Conservation (phyloP, 805 yeast genomes). For the Metschnikowia vanudenii region DNA sequence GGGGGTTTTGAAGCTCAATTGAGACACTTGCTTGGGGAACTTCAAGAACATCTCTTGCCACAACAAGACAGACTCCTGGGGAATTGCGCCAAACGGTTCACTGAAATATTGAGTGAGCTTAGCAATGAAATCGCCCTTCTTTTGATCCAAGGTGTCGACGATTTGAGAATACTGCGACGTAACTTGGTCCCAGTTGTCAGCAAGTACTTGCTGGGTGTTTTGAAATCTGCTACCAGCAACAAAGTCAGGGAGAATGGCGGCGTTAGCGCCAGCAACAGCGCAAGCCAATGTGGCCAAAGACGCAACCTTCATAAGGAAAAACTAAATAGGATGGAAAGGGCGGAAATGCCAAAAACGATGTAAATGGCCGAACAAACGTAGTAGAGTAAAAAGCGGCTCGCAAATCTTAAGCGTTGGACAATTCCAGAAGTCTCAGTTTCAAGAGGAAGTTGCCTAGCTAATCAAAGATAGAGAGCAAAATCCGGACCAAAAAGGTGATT, state of each 20-base stretch:
- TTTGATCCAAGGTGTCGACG: conserved; percentile 16
- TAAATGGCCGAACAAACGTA: no score
- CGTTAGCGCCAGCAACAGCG: conserved; percentile 16
- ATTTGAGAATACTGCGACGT: conserved; percentile 16
- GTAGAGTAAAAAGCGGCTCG: no score
- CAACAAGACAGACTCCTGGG: conserved; percentile 47
- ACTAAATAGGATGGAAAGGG: neutral
- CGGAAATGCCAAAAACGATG: neutral
- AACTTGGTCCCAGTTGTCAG: conserved; percentile 12
- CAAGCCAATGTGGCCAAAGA: conserved; percentile 13
- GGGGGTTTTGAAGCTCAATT: conserved; percentile 48
- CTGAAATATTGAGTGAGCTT: conserved; percentile 52
- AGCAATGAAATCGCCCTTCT: conserved; percentile 33
- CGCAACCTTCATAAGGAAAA: conserved; percentile 9
- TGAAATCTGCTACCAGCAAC: conserved; percentile 6
- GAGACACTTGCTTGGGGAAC: conserved; percentile 56
- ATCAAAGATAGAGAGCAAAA: neutral
- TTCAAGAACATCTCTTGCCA: conserved; percentile 65
- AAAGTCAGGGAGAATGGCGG: conserved; percentile 16
- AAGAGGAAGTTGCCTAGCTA: neutral
- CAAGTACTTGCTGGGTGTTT: conserved; percentile 15
- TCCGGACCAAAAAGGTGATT: neutral
- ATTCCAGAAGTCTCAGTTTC: neutral
- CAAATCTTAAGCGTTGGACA: neutral
- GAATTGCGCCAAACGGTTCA: conserved; percentile 48